Evolutionary conservation across 129 eudicot species (phyloP).

Genomic region (sunflower (Helianthus annuus)): DNA sequence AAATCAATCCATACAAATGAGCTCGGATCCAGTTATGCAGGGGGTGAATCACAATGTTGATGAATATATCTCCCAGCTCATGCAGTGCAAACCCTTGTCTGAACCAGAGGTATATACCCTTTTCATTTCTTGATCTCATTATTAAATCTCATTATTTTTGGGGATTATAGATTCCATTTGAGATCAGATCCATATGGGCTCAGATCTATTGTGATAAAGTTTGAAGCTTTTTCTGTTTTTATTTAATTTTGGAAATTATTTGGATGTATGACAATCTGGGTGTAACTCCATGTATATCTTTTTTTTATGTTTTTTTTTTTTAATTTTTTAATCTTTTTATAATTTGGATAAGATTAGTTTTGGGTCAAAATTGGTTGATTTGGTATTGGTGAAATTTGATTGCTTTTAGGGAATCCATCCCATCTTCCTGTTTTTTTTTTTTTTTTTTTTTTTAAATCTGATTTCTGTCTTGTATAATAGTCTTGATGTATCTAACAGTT

Average conservation of each 20-base stretch:
- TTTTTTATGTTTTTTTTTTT: background rate
- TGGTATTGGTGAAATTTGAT: constrained; percentile 13
- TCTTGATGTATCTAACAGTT: background rate
- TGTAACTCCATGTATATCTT: too few relatives aligned
- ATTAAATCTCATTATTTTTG: background rate
- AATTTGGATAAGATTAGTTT: background rate
- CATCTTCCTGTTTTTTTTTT: background rate
- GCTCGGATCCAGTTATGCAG: constrained; percentile 64
- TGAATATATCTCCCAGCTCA: constrained; percentile 89
- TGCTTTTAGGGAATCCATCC: background rate
- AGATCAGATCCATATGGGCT: constrained; percentile 29
- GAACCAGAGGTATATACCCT: constrained; percentile 72
- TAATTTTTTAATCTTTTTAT: background rate
- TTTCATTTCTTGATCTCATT: constrained; percentile 13
- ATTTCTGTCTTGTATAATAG: background rate
- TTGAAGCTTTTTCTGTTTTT: constrained; percentile 8
- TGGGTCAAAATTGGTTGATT: constrained; percentile 14
- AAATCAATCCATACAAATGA: constrained; percentile 39
- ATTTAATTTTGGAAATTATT: constrained; percentile 3
- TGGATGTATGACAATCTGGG: background rate
- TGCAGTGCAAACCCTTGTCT: constrained; percentile 98
- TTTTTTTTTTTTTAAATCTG: too few relatives aligned
- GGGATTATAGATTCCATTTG: constrained; percentile 21
- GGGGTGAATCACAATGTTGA: constrained; percentile 69
- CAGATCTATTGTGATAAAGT: constrained; percentile 32